Evolutionary conservation across 345 rosid species (phyloP).

Genomic region (Heritiera fomes): DNA sequence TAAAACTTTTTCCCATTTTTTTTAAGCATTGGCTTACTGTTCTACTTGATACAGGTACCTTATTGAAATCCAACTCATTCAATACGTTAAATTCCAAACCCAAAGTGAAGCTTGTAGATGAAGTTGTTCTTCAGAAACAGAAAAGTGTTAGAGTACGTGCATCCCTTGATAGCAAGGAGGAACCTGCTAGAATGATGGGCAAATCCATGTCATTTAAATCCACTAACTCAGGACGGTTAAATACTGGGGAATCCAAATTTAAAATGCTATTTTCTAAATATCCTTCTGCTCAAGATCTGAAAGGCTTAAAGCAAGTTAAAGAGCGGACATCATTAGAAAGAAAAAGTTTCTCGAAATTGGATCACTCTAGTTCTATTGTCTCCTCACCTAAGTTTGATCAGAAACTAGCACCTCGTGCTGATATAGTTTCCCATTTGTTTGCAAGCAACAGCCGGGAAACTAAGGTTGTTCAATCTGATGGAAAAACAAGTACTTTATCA

Average conservation of each 20-base stretch:
- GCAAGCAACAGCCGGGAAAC: slow-evolving; percentile 51
- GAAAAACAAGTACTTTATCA: slow-evolving; percentile 50
- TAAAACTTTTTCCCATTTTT: background rate
- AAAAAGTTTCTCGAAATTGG: slow-evolving; percentile 44
- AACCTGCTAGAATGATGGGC: slow-evolving; percentile 48
- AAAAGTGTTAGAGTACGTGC: slow-evolving; percentile 48
- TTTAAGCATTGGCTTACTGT: slow-evolving; percentile 6
- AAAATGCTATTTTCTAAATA: slow-evolving; percentile 52
- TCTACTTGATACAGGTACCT: slow-evolving; percentile 51
- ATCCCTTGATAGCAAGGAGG: slow-evolving; percentile 54
- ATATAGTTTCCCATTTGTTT: slow-evolving; percentile 38
- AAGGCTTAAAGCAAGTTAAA: slow-evolving; percentile 57
- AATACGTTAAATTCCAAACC: slow-evolving; percentile 52
- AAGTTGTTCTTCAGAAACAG: slow-evolving; percentile 55
- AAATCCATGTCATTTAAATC: slow-evolving; percentile 75
- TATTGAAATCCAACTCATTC: slow-evolving; percentile 78
- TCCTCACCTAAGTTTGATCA: slow-evolving; percentile 52
- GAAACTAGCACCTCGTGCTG: slow-evolving; percentile 56
- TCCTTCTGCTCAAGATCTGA: slow-evolving; percentile 53
- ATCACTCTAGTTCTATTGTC: slow-evolving; percentile 39
- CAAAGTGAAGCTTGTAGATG: slow-evolving; percentile 70
- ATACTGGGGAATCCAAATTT: slow-evolving; percentile 55
- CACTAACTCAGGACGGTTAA: slow-evolving; percentile 45
- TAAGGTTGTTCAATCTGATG: slow-evolving; percentile 58
- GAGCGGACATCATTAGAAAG: slow-evolving; percentile 50